Evolutionary conservation across 805 yeast species (phyloP).

Genomic region (Candida namnaoensis): DNA sequence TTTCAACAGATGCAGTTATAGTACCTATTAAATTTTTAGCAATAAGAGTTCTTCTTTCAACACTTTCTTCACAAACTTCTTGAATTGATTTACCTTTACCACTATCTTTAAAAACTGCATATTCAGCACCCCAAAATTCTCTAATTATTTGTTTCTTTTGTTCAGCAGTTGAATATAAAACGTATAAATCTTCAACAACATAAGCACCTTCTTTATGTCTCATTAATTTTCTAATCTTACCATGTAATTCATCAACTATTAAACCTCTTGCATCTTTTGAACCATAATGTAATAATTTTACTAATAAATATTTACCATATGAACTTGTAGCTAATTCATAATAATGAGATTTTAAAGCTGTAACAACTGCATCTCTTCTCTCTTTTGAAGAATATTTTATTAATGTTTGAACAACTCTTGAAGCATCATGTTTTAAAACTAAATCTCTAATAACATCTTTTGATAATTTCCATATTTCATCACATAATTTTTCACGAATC

Average conservation of each 20-base stretch:
- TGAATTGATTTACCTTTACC: constrained; percentile 54
- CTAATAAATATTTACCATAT: constrained; percentile 86
- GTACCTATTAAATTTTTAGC: constrained; percentile 73
- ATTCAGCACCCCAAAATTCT: constrained; percentile 96
- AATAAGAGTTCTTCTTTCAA: constrained; percentile 73
- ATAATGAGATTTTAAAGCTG: constrained; percentile 63
- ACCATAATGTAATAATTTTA: constrained; percentile 89
- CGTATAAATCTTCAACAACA: constrained; percentile 88
- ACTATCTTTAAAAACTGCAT: constrained; percentile 78
- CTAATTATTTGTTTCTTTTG: constrained; percentile 88
- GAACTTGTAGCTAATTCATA: constrained; percentile 84
- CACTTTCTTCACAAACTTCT: constrained; percentile 56
- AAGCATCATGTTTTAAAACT: constrained; percentile 92
- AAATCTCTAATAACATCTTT: constrained; percentile 73
- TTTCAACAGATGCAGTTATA: constrained; percentile 83
- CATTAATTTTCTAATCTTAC: constrained; percentile 84
- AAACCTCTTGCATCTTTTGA: constrained; percentile 68
- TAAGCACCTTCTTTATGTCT: constrained; percentile 98
- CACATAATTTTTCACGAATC: constrained; percentile 66
- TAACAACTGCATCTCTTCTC: constrained; percentile 63
- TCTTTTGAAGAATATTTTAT: constrained; percentile 79
- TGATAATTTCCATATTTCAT: constrained; percentile 79
- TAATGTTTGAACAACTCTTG: constrained; percentile 90
- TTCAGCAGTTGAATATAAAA: constrained; percentile 73
- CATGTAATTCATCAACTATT: constrained; percentile 81